These are phyloP conservation scores for Yamadazyma songkhlaensis DNA, from an alignment of 1,139 yeast genomes.

Conservation along the genomic window DNA sequence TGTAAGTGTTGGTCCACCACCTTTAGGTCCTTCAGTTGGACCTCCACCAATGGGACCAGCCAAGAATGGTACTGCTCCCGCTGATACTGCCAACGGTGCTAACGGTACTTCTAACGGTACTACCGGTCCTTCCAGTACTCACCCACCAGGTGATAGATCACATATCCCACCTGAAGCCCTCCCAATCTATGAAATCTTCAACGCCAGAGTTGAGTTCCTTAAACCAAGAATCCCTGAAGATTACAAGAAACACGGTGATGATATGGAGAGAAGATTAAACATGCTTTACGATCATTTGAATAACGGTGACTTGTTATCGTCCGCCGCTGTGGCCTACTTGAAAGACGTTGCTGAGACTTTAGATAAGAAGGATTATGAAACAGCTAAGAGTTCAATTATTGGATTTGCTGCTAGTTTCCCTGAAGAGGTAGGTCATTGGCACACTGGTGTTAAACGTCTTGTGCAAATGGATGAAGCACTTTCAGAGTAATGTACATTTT, in stretches of 20 bases:
- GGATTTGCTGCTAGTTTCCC: constrained; percentile 66
- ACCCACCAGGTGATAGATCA: constrained; percentile 69
- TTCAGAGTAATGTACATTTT: constrained; percentile 8
- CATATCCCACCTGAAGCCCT: constrained; percentile 60
- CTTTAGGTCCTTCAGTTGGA: constrained; percentile 11
- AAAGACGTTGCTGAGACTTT: constrained; percentile 51
- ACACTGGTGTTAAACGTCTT: constrained; percentile 86
- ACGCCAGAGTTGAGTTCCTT: constrained; percentile 54
- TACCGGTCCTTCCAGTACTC: constrained; percentile 16
- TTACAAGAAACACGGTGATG: constrained; percentile 70
- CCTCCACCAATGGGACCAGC: constrained; percentile 21
- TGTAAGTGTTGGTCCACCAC: constrained; percentile 11
- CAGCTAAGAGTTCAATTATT: constrained; percentile 56
- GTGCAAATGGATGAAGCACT: constrained; percentile 70
- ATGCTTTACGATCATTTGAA: constrained; percentile 79
- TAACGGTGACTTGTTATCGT: constrained; percentile 63
- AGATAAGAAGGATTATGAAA: constrained; percentile 50
- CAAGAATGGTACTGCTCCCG: no score
- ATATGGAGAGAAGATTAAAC: constrained; percentile 78
- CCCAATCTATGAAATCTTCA: constrained; percentile 60
- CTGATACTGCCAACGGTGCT: no score
- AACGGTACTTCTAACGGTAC: no score
- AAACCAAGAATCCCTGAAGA: constrained; percentile 77
- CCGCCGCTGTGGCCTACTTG: constrained; percentile 55
- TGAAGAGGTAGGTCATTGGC: constrained; percentile 88